Evolutionary conservation across 306 rosid genomes (phyloP).

Genomic region (Gynostemma pentaphyllum): DNA sequence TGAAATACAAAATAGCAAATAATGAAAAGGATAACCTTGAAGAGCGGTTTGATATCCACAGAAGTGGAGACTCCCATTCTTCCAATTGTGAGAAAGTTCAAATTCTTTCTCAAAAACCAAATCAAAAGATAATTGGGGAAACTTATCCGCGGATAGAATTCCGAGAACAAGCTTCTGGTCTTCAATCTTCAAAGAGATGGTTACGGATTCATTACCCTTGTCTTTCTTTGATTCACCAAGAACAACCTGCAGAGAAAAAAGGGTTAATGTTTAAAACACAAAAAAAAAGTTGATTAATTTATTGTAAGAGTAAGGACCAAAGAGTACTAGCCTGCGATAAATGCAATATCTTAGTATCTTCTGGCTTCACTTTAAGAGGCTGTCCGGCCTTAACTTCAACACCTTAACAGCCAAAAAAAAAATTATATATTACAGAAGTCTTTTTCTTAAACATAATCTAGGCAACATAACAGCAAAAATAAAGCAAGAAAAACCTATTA

Average conservation of each 20-base stretch:
- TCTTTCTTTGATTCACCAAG: slow-evolving; percentile 64
- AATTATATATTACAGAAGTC: too few species aligned
- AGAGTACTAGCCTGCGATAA: slow-evolving; percentile 81
- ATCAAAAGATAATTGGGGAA: slow-evolving; percentile 64
- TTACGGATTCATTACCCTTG: slow-evolving; percentile 34
- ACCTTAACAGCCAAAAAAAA: slow-evolving; percentile 26
- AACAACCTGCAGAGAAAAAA: slow-evolving; percentile 38
- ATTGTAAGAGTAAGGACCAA: too few species aligned
- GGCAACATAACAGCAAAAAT: too few species aligned
- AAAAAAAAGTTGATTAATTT: background rate
- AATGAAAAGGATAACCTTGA: background rate
- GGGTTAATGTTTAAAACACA: background rate
- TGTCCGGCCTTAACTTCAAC: slow-evolving; percentile 84
- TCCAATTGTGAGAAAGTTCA: slow-evolving; percentile 72
- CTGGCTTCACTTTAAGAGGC: slow-evolving; percentile 34
- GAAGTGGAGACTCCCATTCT: slow-evolving; percentile 50
- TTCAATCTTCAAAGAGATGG: slow-evolving; percentile 36
- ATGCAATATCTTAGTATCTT: slow-evolving; percentile 29
- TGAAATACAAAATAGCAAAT: background rate
- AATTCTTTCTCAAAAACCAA: slow-evolving; percentile 71
- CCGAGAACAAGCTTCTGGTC: slow-evolving; percentile 66
- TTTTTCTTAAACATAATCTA: too few species aligned
- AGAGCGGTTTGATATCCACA: slow-evolving; percentile 45
- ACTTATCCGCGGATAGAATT: slow-evolving; percentile 39
- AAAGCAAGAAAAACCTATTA: too few species aligned